These are phyloP conservation scores for Nitzschia sp. DNA, from an alignment of 108 stramenopile genomes.

Conservation along the genomic window DNA sequence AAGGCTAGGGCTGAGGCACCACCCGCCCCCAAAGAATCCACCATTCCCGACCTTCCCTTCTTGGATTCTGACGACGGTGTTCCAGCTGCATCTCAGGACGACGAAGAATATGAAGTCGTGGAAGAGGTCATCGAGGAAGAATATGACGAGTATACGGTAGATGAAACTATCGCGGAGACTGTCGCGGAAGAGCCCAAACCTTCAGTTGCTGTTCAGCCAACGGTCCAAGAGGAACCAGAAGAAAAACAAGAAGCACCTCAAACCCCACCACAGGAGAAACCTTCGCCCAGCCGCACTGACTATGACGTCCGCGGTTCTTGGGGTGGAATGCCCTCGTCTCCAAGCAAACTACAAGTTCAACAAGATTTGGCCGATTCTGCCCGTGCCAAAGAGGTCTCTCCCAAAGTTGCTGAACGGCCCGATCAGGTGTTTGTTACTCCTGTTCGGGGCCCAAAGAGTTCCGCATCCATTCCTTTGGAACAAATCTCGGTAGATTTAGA, in stretches of 20 bases:
- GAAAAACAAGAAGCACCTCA: not conserved
- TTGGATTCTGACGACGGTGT: not conserved
- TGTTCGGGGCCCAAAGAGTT: not conserved
- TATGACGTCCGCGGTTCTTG: constrained; percentile 12
- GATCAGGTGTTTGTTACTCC: constrained; percentile 17
- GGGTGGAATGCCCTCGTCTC: constrained; percentile 10
- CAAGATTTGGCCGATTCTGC: constrained; percentile 6
- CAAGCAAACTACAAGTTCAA: not conserved
- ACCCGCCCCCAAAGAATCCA: not conserved
- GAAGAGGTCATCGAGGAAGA: constrained; percentile 2
- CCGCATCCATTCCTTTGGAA: not conserved
- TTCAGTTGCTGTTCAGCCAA: not conserved
- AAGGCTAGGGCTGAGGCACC: not conserved
- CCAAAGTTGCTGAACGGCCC: not conserved
- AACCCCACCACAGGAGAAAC: not conserved
- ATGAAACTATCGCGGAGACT: not conserved
- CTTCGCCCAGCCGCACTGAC: not conserved
- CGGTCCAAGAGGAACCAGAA: not conserved
- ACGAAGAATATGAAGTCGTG: not conserved
- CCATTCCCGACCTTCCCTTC: constrained; percentile 7
- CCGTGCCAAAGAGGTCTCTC: not conserved
- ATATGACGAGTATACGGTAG: not conserved
- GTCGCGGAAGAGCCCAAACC: not conserved
- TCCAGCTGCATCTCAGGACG: not conserved
- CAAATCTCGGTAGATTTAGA: not conserved